phyloP scores from a whole-genome alignment of 208 protist genomes.

The Phytomonas sp. region DNA sequence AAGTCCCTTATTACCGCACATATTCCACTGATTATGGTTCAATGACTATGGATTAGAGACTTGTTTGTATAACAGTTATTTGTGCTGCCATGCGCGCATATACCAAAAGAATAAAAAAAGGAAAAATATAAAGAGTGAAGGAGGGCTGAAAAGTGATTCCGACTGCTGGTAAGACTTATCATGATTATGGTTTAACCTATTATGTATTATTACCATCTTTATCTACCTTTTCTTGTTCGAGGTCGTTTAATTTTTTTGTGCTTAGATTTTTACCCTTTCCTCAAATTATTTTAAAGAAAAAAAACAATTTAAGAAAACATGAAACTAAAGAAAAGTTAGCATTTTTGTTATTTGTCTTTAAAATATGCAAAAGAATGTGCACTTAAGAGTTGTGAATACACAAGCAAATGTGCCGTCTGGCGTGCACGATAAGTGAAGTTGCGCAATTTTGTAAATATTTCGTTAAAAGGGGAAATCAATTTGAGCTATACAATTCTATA shows the following conservation, averaged over 20 bases:
- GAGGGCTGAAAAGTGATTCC: neutral
- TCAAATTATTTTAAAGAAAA: neutral
- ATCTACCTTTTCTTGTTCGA: neutral
- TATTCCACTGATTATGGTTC: neutral
- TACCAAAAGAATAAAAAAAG: neutral
- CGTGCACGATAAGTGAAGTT: neutral
- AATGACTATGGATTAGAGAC: neutral
- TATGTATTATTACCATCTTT: neutral
- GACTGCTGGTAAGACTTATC: neutral
- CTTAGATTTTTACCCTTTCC: neutral
- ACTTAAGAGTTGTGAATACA: neutral
- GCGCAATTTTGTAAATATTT: slow-evolving; percentile 2
- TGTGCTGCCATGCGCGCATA: neutral
- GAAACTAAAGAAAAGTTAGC: neutral
- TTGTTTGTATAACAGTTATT: neutral
- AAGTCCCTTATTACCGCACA: neutral
- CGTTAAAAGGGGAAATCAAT: neutral
- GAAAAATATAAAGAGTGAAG: neutral
- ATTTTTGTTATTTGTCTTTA: neutral
- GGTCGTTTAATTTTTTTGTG: slow-evolving; percentile 7
- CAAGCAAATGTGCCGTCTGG: neutral
- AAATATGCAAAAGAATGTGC: slow-evolving; percentile 3
- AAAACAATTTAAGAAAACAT: neutral
- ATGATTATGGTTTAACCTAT: neutral
- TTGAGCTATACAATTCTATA: neutral